Evolutionary conservation across 441 rosid species (phyloP), one percentile per base, ranked within the genome.

Genomic region (Adansonia grandidieri): DNA sequence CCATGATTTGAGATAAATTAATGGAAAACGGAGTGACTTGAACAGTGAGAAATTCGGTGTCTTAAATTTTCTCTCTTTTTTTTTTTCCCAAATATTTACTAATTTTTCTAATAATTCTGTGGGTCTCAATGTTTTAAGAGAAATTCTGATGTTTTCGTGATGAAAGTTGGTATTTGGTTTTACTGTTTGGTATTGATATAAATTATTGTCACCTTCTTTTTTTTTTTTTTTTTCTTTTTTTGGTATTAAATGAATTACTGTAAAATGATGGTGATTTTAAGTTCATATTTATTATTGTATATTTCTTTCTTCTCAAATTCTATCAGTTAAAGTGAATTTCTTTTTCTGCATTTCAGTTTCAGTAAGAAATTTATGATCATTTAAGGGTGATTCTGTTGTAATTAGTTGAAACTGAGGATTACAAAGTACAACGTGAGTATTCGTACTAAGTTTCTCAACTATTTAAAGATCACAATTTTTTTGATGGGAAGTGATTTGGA

Each of bases 391-490:
- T 32, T 77, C 22, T 50, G 74, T 50, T 51, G 56, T 62, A 66
- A 67, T 73, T 74, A 56, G 78, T 73, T 75, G 62, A 48, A 75
- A 82, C 73, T 56, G 77, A 78, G 65, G 32, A 32, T 9, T 57
- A 3, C 15, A 28, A 28, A 40, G 51, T 40, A 8, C 58, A 56
- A n/a, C 15, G 24, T 74, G 54, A 20, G 76, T 53, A 70, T 56
- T 76, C 51, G 56, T 53, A 40, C 48, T 63, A 2, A 28, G 63
- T 66, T 51, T 51, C 56, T 51, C 2, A 51, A n/a, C n/a, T 10
- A 51, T 51, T 11, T 51, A 13, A 51, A 51, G 56, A 51, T 28
- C 32, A 28, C 32, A 28, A 28, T 28, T 28, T 28, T 28, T 28
- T 28, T 28, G 32, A 28, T 28, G 32, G 32, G 32, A 28, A 28